phyloP scores from a whole-genome alignment of 2,329 filamentous ascomycete genomes.

The Alternaria dauci region DNA sequence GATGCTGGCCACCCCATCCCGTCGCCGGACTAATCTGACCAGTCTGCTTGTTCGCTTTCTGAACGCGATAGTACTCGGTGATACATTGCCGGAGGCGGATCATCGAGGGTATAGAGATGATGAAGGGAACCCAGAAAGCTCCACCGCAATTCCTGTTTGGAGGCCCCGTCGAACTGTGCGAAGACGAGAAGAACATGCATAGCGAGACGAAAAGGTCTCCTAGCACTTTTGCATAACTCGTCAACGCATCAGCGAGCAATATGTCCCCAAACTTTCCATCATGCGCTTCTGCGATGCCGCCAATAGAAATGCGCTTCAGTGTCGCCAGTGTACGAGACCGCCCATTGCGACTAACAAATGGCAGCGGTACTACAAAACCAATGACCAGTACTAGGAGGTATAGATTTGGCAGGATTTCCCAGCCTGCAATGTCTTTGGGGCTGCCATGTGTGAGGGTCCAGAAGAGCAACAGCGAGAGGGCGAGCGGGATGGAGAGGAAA shows the following conservation, averaged over 20 bases:
- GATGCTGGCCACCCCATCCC: constrained; percentile 83
- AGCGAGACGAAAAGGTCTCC: constrained; percentile 87
- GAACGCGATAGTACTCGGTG: constrained; percentile 82
- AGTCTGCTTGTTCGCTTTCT: constrained; percentile 58
- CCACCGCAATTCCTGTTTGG: constrained; percentile 87
- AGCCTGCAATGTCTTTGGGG: constrained; percentile 73
- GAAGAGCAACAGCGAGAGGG: constrained; percentile 78
- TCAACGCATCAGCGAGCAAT: constrained; percentile 90
- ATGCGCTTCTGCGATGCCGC: constrained; percentile 83
- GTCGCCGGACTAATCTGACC: constrained; percentile 53
- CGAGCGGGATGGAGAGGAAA: constrained; percentile 75
- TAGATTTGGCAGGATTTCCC: constrained; percentile 86
- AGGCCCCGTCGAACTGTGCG: constrained; percentile 76
- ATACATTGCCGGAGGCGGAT: constrained; percentile 93
- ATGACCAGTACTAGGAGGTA: constrained; percentile 78
- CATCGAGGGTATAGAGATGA: constrained; percentile 81
- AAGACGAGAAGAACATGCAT: constrained; percentile 86
- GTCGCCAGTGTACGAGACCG: constrained; percentile 78
- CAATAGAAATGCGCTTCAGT: constrained; percentile 79
- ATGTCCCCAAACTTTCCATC: constrained; percentile 97
- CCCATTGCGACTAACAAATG: constrained; percentile 72
- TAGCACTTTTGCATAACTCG: constrained; percentile 91
- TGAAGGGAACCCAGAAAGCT: constrained; percentile 78
- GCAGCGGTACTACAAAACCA: constrained; percentile 76
- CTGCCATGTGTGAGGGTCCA: constrained; percentile 81